Base-by-base conservation (phyloP, 2,329 filamentous ascomycete species). In the Rutstroemia sp. region DNA sequence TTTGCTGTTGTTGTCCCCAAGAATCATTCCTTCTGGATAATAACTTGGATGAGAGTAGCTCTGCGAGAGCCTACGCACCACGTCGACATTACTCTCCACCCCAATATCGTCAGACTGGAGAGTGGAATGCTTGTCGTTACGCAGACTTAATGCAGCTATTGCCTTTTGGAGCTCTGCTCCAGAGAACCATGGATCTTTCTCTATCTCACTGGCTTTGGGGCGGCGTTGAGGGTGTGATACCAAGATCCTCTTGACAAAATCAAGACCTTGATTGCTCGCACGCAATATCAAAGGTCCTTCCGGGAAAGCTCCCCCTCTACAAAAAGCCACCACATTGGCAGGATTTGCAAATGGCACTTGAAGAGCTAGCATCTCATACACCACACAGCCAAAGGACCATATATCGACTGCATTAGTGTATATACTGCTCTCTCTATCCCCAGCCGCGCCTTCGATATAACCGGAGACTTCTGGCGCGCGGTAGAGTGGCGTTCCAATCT, bases 381-480 rank as follows among this genome's bases (percentile, higher is more conserved):
- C 41, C 16, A 44, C 19, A n/a, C 41, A 44, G 14, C 7, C 45
- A 25, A 25, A 30, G 1, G 45, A 48, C 45, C 45, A 48, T 48
- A 48, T 48, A 30, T 48, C 45, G 45, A 48, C 45, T n/a, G 45
- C 45, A 8, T 48, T 30, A 3, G 45, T 48, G 25, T 48, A 48
- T 19, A 18, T 7, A 14, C 41, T 18, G 16, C 41, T 44, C 7
- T 44, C 41, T 3, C 16, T 14, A 18, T 23, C 19, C 4, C 3
- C 19, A 12, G 19, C 8, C 19, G 6, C 7, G 4, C 4, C 23
- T 4, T 25, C 10, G 21, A 23, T 16, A 25, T 57, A 34, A 12
- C 9, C 8, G 3, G 8, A 48, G 7, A 65, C 46, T 46, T 65
- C 62, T 3, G 63, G 63, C 6, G 63, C 61, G 41, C 55, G 54